phyloP scores from a whole-genome alignment of 2,329 filamentous ascomycete genomes.

The Colletotrichum liaoningense region DNA sequence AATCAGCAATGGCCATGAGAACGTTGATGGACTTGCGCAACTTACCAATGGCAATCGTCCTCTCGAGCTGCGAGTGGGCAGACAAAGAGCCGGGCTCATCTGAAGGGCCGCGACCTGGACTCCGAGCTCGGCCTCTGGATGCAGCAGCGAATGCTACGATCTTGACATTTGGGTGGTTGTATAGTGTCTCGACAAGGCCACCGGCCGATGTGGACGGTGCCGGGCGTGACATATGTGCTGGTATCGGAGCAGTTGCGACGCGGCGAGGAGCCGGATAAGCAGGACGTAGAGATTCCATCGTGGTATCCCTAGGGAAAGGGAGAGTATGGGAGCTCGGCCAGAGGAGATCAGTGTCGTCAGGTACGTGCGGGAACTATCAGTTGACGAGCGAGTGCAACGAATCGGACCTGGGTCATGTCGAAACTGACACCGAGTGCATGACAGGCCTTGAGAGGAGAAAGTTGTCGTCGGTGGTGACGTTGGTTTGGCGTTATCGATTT shows the following conservation, averaged over 20 bases:
- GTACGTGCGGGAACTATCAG: constrained; percentile 8
- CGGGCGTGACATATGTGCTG: constrained; percentile 38
- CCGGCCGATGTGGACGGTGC: constrained; percentile 39
- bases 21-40: constrained; percentile 4
- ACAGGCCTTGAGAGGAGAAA: constrained; percentile 1
- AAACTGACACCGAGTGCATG: constrained; percentile 16
- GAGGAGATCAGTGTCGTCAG: constrained; percentile 8
- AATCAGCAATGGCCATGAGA: constrained; percentile 16
- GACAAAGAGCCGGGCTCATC: constrained; percentile 72
- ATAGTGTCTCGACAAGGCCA: constrained; percentile 74
- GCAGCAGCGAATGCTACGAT: constrained; percentile 68
- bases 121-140: constrained; percentile 43
- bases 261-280: constrained; percentile 46
- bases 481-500: constrained; percentile 1
- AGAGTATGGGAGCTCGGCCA: neutral
- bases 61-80: constrained; percentile 81
- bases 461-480: neutral
- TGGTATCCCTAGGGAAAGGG: constrained; percentile 5
- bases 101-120: constrained; percentile 47
- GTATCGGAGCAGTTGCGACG: constrained; percentile 52
- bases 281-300: constrained; percentile 38
- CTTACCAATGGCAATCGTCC: constrained; percentile 82
- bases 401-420: constrained; percentile 29
- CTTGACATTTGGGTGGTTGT: constrained; percentile 77
- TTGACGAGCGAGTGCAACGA: constrained; percentile 8